These are phyloP conservation scores for Cucumis melo DNA, from an alignment of 306 rosid species.

Conservation along the genomic window DNA sequence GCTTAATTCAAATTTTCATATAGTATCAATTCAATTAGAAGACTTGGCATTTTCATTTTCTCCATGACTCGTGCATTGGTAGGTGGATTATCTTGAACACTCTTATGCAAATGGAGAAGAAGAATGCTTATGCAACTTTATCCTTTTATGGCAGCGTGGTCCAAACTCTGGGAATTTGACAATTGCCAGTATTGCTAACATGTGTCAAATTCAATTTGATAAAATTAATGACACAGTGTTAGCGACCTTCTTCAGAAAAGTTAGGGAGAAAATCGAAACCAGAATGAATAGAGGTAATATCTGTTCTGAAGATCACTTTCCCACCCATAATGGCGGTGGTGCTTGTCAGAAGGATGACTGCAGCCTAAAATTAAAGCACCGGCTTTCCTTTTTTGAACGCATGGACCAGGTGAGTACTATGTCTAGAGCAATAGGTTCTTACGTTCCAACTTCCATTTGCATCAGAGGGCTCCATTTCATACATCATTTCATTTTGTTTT, in stretches of 20 bases:
- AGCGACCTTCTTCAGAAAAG: slow-evolving; percentile 29
- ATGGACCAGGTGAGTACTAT: neutral
- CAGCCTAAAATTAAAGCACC: slow-evolving; percentile 6
- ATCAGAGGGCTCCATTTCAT: neutral
- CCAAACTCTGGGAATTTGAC: slow-evolving; percentile 29
- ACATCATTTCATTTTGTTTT: neutral
- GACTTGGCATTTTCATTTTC: neutral
- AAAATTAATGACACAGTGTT: slow-evolving; percentile 23
- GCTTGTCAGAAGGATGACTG: neutral
- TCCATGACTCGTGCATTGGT: slow-evolving; percentile 6
- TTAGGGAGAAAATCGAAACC: slow-evolving; percentile 16
- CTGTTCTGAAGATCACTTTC: neutral
- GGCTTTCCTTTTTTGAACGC: slow-evolving; percentile 15
- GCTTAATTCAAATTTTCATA: neutral
- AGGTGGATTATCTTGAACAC: slow-evolving; percentile 44
- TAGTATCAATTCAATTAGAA: neutral
- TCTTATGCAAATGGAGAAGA: slow-evolving; percentile 28
- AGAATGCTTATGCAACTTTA: slow-evolving; percentile 38
- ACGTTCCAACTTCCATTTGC: neutral
- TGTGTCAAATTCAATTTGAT: slow-evolving; percentile 34
- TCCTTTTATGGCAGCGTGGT: slow-evolving; percentile 51
- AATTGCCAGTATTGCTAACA: slow-evolving; percentile 15
- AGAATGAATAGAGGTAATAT: neutral
- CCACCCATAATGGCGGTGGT: neutral
- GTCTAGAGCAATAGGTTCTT: neutral